These are phyloP conservation scores for Rhodocollybia butyracea DNA, from an alignment of 768 basidiomycete genomes.

Conservation along the genomic window DNA sequence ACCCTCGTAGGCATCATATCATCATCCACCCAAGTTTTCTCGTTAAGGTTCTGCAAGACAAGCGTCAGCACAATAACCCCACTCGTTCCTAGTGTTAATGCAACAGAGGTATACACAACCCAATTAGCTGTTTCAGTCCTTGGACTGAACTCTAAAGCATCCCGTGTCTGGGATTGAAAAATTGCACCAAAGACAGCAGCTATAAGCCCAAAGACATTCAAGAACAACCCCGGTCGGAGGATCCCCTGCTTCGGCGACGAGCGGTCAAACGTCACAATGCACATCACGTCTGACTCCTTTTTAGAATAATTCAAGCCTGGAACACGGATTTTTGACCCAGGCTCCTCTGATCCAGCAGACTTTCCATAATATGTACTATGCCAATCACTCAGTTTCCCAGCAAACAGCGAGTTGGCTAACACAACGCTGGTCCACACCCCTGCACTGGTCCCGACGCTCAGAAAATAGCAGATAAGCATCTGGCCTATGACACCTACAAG, in stretches of 20 bases:
- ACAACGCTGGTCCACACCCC: slow-evolving; percentile 24
- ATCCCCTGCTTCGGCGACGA: slow-evolving; percentile 19
- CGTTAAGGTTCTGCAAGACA: slow-evolving; percentile 14
- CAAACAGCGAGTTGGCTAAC: slow-evolving; percentile 19
- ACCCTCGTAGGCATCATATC: slow-evolving; percentile 17
- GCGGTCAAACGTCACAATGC: slow-evolving; percentile 23
- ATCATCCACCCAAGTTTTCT: slow-evolving; percentile 19
- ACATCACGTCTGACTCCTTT: slow-evolving; percentile 20
- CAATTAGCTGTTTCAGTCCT: slow-evolving; percentile 16
- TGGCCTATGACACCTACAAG: slow-evolving; percentile 21
- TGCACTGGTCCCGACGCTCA: slow-evolving; percentile 21
- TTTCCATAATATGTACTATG: slow-evolving; percentile 21
- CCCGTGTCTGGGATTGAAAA: slow-evolving; percentile 19
- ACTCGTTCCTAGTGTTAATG: neutral
- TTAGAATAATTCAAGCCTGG: slow-evolving; percentile 15
- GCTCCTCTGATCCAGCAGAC: slow-evolving; percentile 11
- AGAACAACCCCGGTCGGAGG: slow-evolving; percentile 20
- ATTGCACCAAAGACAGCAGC: slow-evolving; percentile 23
- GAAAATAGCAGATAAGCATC: slow-evolving; percentile 23
- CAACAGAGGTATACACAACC: slow-evolving; percentile 21
- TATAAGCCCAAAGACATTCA: slow-evolving; percentile 18
- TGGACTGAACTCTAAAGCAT: slow-evolving; percentile 17
- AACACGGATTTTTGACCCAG: slow-evolving; percentile 12
- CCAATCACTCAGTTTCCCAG: slow-evolving; percentile 19
- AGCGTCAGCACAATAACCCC: slow-evolving; percentile 13